phyloP scores from a whole-genome alignment of 2,329 filamentous ascomycete species.

The Alternaria sp. region DNA sequence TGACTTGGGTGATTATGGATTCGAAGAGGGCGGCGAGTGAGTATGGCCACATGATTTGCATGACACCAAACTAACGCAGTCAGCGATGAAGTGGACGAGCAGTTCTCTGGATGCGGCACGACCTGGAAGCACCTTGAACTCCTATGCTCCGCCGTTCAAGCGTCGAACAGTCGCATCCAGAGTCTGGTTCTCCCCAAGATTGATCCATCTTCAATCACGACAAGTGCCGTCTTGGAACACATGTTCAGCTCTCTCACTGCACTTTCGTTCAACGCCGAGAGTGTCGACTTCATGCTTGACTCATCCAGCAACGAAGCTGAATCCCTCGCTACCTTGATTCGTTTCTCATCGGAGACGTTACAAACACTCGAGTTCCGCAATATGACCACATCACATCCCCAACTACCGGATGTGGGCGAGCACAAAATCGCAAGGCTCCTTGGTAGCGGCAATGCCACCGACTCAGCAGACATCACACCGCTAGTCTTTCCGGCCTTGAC shows the following conservation, averaged over 20 bases:
- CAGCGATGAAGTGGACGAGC: not conserved
- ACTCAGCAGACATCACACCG: not conserved
- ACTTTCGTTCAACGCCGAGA: not conserved
- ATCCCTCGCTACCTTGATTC: not conserved
- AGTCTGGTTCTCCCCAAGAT: not conserved
- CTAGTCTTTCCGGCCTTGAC: not conserved
- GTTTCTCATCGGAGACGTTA: not conserved
- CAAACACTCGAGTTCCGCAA: not conserved
- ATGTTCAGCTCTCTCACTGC: not conserved
- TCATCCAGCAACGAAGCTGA: not conserved
- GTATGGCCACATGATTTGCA: not conserved
- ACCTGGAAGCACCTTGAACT: not conserved
- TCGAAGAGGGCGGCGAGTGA: not conserved
- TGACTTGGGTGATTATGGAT: not conserved
- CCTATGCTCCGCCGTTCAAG: not conserved
- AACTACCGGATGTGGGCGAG: not conserved
- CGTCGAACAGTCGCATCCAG: not conserved
- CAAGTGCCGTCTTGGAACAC: not conserved
- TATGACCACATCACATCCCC: not conserved
- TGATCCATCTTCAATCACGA: not conserved
- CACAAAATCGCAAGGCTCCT: not conserved
- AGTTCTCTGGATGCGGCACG: not conserved
- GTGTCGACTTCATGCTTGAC: not conserved
- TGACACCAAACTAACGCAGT: not conserved
- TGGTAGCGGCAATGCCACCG: not conserved